Evolutionary conservation across 176 grass and related monocot species (phyloP), one percentile per base, ranked within the genome.

Genomic region (Ensete ventricosum): DNA sequence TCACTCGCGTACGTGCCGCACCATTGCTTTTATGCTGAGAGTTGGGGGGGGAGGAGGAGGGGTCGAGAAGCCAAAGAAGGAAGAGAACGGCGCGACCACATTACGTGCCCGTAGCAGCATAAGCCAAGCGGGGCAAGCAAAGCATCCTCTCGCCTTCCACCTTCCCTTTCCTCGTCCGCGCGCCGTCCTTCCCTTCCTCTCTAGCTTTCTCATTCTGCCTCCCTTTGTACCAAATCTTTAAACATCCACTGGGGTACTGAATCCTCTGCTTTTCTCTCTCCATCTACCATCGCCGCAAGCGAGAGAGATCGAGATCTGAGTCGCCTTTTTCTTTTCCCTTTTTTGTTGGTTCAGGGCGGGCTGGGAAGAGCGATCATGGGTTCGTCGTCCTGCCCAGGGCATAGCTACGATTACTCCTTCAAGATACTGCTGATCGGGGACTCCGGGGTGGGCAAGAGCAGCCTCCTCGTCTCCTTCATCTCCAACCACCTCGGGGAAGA

Each of bases 401-500:
- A 43, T 14, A 71, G 77, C 77, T 70, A 50, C 27, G 52, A 70
- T 34, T 79, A 79, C 66, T 71, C 66, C 13, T 79, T 79, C 52
- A 79, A 79, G 77, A 60, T 79, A 69, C 66, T 79, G 53, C 66
- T 79, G 64, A 79, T 79, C 77, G 77, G 77, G 1, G 77, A 79
- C 53, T 59, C 77, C 66, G 77, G 65, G 27, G 77, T 79, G 17
- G 77, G 77, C 53, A 79, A 79, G 77, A 79, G 77, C 65, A 79
- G 77, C 51, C 77, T 79, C 16, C 77, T 79, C n/a, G 77, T 79
- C 53, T 70, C 51, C 77, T 79, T 79, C 77, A 79, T 79, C 66
- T 79, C 77, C 52, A 79, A 71, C 53, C 65, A 79, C n/a, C 51
- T 71, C 66, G 67, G 14, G 12, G 66, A 71, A 1, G 77, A 79